Evolutionary conservation across 495 filamentous ascomycete species (phyloP).

Genomic region (Hyphodiscus hymeniophilus): DNA sequence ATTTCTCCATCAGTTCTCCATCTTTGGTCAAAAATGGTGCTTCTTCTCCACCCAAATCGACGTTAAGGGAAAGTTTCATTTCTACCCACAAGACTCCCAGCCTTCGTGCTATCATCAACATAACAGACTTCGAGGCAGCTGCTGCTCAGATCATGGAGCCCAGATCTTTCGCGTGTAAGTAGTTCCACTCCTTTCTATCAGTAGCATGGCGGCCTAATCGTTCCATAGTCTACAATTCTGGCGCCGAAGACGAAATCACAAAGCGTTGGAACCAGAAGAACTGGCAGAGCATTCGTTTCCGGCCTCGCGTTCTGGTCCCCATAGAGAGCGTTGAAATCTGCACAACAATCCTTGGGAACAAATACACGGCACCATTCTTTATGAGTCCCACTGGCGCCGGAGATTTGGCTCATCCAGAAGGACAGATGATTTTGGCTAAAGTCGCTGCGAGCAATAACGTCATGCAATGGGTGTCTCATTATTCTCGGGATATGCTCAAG

Average conservation of each 20-base stretch:
- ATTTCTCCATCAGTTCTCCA: too few species aligned
- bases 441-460: constrained; percentile 27
- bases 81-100: too few species aligned
- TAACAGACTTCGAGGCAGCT: neutral
- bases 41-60: too few species aligned
- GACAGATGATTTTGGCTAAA: constrained; percentile 28
- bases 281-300: neutral
- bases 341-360: constrained; percentile 30
- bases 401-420: constrained; percentile 27
- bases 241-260: neutral
- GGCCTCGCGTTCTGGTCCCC: neutral
- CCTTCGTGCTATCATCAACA: neutral
- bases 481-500: neutral
- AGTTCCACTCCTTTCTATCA: neutral
- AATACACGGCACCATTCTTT: constrained; percentile 35
- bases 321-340: neutral
- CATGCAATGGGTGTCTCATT: constrained; percentile 10
- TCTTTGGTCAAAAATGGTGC: too few species aligned
- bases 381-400: constrained; percentile 31
- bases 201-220: neutral
- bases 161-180: neutral
- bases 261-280: neutral
- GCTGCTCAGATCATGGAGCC: neutral
- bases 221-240: neutral
- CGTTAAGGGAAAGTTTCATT: too few species aligned